Evolutionary conservation across 306 rosid species (phyloP), one percentile per base, ranked within the genome.

Genomic region (Vigna angularis): DNA sequence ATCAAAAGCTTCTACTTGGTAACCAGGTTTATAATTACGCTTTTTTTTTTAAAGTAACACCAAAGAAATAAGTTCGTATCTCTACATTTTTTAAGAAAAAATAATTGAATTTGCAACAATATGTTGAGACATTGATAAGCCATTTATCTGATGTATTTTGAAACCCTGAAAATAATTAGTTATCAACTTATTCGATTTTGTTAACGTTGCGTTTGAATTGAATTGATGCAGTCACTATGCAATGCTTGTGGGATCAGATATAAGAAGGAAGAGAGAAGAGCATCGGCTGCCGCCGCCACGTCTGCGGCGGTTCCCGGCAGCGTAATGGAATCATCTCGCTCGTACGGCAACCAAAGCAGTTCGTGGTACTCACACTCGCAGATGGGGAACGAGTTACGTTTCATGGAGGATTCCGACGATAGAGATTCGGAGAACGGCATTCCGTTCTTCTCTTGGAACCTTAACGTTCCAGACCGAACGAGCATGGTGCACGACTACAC

Each of bases 221-320:
- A 32, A 66, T 12, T 45, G 50, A 51, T 83, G 70, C 88, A 95
- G 99, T 92, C 99, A 1, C 92, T 95, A 10, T 95, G 99, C 87
- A 95, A 95, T 87, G 99, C 99, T 16, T 95, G 99, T 78, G 99
- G 99, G 84, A 95, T 95, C 45, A 88, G 99, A 79, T 93, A 86
- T 89, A 95, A 95, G 84, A 95, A 95, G 76, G 97, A 92, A 82
- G 99, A 95, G 73, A 81, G 99, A 77, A 76, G 97, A 76, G 97
- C 97, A 0, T 82, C 82, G 3, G 93, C 93, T 0, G 89, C 91
- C 0, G 87, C 90, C 7, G 79, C 88, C 42, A 80, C 91, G 8
- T 63, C 85, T 0, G 80, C 76, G 1, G 74, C 66, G 0, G 32
- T 50, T 14, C 70, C 80, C 0, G 84, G 79, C 62, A 81, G 86